Evolutionary conservation across 495 filamentous ascomycete genomes (phyloP).

Genomic region (Penicillium diatomitis): DNA sequence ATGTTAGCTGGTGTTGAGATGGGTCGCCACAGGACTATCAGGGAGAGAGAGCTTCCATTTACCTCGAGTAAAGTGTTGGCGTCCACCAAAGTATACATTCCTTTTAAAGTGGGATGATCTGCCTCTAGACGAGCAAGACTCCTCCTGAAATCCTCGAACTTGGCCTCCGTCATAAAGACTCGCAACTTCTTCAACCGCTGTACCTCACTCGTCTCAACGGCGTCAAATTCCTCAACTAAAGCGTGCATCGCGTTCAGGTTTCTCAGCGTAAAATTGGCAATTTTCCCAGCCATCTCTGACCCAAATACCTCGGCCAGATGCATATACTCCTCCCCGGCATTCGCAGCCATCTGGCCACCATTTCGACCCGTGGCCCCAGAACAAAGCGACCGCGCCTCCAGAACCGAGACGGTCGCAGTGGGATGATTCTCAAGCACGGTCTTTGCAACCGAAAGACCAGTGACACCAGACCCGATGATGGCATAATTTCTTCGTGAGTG

Average conservation of each 20-base stretch:
- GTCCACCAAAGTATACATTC: slow-evolving; percentile 22
- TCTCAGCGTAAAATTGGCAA: slow-evolving; percentile 20
- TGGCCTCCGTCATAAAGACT: slow-evolving; percentile 17
- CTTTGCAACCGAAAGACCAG: slow-evolving; percentile 52
- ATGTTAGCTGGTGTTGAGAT: not conserved
- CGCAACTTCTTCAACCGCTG: slow-evolving; percentile 21
- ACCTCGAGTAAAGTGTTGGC: slow-evolving; percentile 12
- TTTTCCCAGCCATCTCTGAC: slow-evolving; percentile 17
- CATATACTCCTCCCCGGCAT: slow-evolving; percentile 24
- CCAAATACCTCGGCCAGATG: slow-evolving; percentile 16
- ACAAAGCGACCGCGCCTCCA: slow-evolving; percentile 74
- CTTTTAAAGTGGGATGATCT: slow-evolving; percentile 19
- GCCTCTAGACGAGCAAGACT: slow-evolving; percentile 17
- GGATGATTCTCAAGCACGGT: slow-evolving; percentile 37
- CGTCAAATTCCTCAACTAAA: slow-evolving; percentile 17
- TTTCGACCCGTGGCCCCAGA: slow-evolving; percentile 69
- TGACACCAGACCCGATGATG: slow-evolving; percentile 65
- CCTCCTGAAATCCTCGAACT: slow-evolving; percentile 14
- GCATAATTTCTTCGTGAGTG: slow-evolving; percentile 44
- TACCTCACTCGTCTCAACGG: slow-evolving; percentile 16
- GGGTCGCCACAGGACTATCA: not conserved
- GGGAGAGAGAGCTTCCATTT: not conserved
- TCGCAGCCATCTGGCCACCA: slow-evolving; percentile 29
- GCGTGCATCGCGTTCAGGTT: slow-evolving; percentile 23
- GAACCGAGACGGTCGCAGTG: slow-evolving; percentile 16